These are phyloP conservation scores for Penicillium cinerascens DNA, from an alignment of 495 filamentous ascomycete species.

Conservation along the genomic window DNA sequence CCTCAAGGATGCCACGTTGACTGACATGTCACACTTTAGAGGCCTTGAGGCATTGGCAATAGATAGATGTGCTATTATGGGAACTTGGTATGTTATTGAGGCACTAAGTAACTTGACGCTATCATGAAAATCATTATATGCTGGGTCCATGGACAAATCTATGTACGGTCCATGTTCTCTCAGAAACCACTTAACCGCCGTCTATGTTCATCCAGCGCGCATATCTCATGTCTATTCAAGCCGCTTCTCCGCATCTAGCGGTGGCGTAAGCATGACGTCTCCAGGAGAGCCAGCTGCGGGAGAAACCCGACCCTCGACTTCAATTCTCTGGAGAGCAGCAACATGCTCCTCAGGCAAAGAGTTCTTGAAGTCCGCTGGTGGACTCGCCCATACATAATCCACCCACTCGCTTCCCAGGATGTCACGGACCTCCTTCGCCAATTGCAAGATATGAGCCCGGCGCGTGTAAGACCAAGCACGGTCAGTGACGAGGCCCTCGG, in stretches of 20 bases:
- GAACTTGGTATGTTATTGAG: neutral
- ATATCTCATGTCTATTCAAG: constrained; percentile 3
- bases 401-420: constrained; percentile 61
- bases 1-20: no score
- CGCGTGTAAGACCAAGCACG: constrained; percentile 59
- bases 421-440: constrained; percentile 61
- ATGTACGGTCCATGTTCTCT: neutral
- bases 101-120: neutral
- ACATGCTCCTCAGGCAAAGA: constrained; percentile 34
- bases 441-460: constrained; percentile 52
- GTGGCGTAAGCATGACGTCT: constrained; percentile 29
- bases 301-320: constrained; percentile 1
- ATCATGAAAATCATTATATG: neutral
- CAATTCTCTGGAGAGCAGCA: constrained; percentile 13
- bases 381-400: constrained; percentile 72
- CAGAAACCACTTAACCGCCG: neutral
- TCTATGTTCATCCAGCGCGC: neutral
- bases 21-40: no score
- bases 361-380: constrained; percentile 59
- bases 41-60: no score
- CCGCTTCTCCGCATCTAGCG: constrained; percentile 26
- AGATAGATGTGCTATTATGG: no score
- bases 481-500: constrained; percentile 42
- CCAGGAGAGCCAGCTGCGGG: constrained; percentile 1
- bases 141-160: neutral